Percentiles rank a stretch among this genome's conserved stretches.
phyloP scores from a whole-genome alignment of 2,329 filamentous ascomycete genomes.

The Mollisiaceae sp. region DNA sequence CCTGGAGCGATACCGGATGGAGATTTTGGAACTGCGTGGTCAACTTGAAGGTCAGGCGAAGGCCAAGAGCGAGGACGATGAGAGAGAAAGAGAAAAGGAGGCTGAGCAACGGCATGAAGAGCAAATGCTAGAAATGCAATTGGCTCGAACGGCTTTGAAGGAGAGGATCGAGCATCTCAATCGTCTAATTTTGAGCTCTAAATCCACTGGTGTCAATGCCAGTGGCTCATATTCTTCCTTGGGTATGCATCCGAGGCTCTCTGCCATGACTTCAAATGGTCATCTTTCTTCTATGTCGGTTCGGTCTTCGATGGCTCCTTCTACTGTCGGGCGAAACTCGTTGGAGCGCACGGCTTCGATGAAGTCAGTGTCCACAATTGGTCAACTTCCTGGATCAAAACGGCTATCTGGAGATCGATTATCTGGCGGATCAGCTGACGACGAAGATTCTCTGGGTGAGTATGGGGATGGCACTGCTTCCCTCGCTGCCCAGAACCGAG shows the following conservation, averaged over 20 bases:
- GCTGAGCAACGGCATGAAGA: conserved; percentile 89
- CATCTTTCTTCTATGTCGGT: conserved; percentile 60
- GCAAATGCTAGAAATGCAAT: conserved; percentile 98
- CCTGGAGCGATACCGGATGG: conserved; percentile 90
- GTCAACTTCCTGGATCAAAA: conserved; percentile 33
- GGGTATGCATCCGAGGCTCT: conserved; percentile 67
- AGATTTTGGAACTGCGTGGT: conserved; percentile 80
- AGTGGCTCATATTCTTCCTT: conserved; percentile 74
- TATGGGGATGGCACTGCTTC: conserved; percentile 87
- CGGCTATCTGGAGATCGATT: conserved; percentile 37
- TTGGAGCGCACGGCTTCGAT: conserved; percentile 71
- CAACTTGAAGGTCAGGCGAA: conserved; percentile 87
- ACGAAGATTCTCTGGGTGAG: conserved; percentile 76
- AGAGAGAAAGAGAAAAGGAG: conserved; percentile 76
- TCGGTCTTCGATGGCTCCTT: conserved; percentile 73
- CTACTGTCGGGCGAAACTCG: conserved; percentile 49
- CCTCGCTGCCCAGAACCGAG: conserved; percentile 81
- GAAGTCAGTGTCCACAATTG: conserved; percentile 55
- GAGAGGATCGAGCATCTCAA: conserved; percentile 98
- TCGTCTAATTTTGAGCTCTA: conserved; percentile 91
- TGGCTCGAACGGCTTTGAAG: conserved; percentile 92
- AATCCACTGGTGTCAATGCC: conserved; percentile 90
- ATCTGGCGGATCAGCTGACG: conserved; percentile 48
- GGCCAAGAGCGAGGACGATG: conserved; percentile 68
- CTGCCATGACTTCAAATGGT: conserved; percentile 43